Conservation (phyloP, 805 yeast species). For the Limtongia smithiae region DNA sequence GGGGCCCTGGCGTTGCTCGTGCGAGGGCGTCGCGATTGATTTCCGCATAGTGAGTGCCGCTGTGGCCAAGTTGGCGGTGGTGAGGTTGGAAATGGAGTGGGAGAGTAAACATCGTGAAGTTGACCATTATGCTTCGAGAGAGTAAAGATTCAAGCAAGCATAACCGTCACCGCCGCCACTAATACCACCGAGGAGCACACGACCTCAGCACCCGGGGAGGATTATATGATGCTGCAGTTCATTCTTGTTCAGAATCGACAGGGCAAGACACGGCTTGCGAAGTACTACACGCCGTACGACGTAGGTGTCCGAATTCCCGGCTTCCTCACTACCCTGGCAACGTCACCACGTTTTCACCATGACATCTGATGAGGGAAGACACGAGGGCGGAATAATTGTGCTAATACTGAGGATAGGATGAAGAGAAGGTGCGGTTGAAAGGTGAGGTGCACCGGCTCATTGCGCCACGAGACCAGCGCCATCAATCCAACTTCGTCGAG, state of each 20-base stretch:
- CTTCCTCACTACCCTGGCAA: background rate
- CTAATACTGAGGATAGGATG: constrained; percentile 35
- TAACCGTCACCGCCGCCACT: too few relatives aligned
- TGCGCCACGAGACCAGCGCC: constrained; percentile 76
- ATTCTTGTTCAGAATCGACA: constrained; percentile 83
- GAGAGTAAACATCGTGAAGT: too few relatives aligned
- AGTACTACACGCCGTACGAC: constrained; percentile 59
- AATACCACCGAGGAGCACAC: too few relatives aligned
- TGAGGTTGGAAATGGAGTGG: too few relatives aligned
- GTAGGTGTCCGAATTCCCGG: constrained; percentile 33
- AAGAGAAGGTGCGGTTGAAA: constrained; percentile 48
- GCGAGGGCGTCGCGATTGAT: too few relatives aligned
- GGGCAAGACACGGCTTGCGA: constrained; percentile 83
- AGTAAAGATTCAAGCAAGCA: too few relatives aligned
- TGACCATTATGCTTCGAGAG: too few relatives aligned
- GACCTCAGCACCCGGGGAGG: too few relatives aligned
- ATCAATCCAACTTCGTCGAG: constrained; percentile 78
- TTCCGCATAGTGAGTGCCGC: too few relatives aligned
- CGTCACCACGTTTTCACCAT: background rate
- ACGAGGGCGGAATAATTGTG: background rate
- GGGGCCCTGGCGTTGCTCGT: too few relatives aligned
- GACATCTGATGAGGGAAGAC: too few relatives aligned
- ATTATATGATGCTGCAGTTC: constrained; percentile 58
- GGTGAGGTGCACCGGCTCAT: constrained; percentile 73
- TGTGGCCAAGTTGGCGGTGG: too few relatives aligned